Percentiles rank a stretch among this genome's conserved stretches.
Conservation (phyloP, 2,329 filamentous ascomycete genomes). For the Calonectria naviculata region DNA sequence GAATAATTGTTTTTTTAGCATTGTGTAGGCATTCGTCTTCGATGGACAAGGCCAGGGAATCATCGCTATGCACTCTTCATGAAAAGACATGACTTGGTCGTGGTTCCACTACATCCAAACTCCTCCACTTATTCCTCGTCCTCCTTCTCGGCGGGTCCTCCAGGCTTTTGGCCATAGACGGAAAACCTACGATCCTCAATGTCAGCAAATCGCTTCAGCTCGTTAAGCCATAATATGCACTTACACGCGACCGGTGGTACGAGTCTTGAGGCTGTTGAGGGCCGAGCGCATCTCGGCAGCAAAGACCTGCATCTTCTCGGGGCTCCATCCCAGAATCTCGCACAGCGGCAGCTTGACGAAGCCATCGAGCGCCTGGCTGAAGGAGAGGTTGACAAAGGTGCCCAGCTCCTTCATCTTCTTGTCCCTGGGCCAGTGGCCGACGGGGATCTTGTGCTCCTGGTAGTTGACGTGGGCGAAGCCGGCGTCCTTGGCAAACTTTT, state of each 20-base stretch:
- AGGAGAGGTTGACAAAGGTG: conserved; percentile 33
- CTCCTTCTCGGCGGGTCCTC: not conserved
- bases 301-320: conserved; percentile 35
- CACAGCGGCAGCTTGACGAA: conserved; percentile 37
- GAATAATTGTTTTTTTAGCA: not conserved
- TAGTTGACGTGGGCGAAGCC: conserved; percentile 18
- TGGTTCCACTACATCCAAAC: not conserved
- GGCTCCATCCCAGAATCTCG: conserved; percentile 32
- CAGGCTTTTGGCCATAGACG: not conserved
- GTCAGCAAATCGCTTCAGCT: no score
- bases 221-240: not conserved
- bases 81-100: not conserved
- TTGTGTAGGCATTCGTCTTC: not conserved
- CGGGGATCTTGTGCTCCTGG: conserved; percentile 28
- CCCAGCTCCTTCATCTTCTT: conserved; percentile 37
- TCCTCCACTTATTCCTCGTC: not conserved
- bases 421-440: conserved; percentile 35
- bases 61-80: not conserved
- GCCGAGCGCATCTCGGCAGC: conserved; percentile 32
- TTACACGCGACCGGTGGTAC: conserved; percentile 30
- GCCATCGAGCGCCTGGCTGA: conserved; percentile 36
- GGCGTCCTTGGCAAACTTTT: conserved; percentile 24
- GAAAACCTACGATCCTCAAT: not conserved
- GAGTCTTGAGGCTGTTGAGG: conserved; percentile 28
- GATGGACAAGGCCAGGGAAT: not conserved